Evolutionary conservation across 1,284 basidiomycete genomes (phyloP).

Genomic region (Sporisorium iseilematis-ciliati): DNA sequence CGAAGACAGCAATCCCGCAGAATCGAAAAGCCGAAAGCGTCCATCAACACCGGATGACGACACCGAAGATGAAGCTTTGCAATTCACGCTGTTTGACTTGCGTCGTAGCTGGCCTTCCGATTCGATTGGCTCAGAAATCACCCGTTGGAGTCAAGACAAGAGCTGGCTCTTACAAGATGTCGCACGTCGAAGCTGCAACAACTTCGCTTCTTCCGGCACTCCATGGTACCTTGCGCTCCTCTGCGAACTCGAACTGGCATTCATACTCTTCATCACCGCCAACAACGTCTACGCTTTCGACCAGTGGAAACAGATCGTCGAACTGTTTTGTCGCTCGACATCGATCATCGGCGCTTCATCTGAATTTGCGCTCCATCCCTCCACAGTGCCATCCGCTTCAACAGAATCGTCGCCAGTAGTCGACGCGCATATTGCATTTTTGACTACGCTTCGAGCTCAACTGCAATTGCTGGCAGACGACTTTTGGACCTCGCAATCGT

Average conservation of each 20-base stretch:
- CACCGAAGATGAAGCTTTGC: conserved; percentile 25
- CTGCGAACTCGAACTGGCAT: conserved; percentile 56
- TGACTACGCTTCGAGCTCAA: conserved; percentile 19
- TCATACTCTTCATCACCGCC: conserved; percentile 41
- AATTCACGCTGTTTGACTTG: conserved; percentile 56
- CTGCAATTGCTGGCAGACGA: conserved; percentile 15
- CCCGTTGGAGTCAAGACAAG: conserved; percentile 65
- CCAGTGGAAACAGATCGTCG: conserved; percentile 46
- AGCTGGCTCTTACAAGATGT: conserved; percentile 61
- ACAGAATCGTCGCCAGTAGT: not conserved
- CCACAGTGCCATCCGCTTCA: not conserved
- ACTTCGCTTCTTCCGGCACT: not conserved
- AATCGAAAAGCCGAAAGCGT: conserved; percentile 10
- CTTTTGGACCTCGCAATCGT: conserved; percentile 38
- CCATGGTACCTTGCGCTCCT: conserved; percentile 14
- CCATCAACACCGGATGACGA: not conserved
- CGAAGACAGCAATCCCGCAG: not conserved
- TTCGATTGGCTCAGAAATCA: conserved; percentile 54
- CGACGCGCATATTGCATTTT: conserved; percentile 25
- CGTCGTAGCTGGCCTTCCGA: conserved; percentile 61
- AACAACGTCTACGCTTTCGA: conserved; percentile 48
- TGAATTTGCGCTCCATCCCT: conserved; percentile 37
- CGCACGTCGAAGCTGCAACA: conserved; percentile 25
- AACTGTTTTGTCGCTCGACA: conserved; percentile 49
- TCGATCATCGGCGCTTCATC: conserved; percentile 45